phyloP scores from a whole-genome alignment of 345 rosid genomes.

The Eutrema japonicum region DNA sequence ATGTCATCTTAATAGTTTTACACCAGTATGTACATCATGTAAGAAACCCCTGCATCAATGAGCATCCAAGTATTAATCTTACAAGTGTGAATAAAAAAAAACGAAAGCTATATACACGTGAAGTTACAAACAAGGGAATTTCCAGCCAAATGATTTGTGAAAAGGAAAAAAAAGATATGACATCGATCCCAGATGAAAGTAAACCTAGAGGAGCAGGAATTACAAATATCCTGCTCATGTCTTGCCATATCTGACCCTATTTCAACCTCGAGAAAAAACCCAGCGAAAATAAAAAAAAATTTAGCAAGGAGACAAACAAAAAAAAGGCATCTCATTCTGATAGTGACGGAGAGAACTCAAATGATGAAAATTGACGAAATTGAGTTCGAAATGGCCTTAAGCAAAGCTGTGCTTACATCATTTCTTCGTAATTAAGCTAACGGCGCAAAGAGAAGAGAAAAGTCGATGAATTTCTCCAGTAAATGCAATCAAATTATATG shows the following conservation, averaged over 20 bases:
- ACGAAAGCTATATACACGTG: neutral
- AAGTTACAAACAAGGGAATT: neutral
- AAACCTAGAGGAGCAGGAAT: too few species aligned
- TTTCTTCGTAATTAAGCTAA: conserved; percentile 7
- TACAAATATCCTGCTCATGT: too few species aligned
- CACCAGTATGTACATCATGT: conserved; percentile 33
- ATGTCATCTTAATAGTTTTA: conserved; percentile 49
- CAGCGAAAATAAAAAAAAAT: too few species aligned
- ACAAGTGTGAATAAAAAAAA: neutral
- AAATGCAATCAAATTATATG: conserved; percentile 8
- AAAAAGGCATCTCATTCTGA: neutral
- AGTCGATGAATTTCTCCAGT: neutral
- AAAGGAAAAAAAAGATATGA: neutral
- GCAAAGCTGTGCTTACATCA: neutral
- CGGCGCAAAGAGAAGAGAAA: neutral
- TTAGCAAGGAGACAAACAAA: neutral
- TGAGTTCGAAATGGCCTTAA: neutral
- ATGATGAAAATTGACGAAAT: neutral
- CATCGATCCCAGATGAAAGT: too few species aligned
- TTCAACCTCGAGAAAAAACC: neutral
- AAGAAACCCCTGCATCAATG: conserved; percentile 36
- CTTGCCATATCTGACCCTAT: neutral
- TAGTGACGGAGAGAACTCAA: neutral
- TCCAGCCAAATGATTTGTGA: neutral
- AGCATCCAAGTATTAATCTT: conserved; percentile 5